phyloP scores from a whole-genome alignment of 129 eudicot genomes.

The Flaveria bidentis region DNA sequence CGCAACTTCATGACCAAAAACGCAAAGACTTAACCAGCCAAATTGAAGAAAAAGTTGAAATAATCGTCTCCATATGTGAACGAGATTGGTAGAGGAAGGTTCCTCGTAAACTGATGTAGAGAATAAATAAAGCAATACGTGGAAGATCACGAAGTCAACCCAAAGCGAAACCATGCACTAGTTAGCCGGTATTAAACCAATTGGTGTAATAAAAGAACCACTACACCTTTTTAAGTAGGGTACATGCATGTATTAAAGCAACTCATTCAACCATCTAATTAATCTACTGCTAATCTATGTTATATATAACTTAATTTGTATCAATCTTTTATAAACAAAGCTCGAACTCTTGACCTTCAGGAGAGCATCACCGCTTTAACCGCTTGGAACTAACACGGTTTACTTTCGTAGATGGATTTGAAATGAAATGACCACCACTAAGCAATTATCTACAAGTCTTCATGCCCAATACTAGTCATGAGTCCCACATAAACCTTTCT shows the following conservation, averaged over 20 bases:
- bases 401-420: background rate
- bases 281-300: too few relatives aligned
- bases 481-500: background rate
- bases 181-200: constrained; percentile 1
- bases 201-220: constrained; percentile 10
- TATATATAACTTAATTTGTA: too few relatives aligned
- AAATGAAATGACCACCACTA: constrained; percentile 22
- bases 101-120: background rate
- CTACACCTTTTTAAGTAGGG: constrained; percentile 5
- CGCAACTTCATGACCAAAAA: too few relatives aligned
- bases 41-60: too few relatives aligned
- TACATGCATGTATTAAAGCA: background rate
- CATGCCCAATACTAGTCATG: constrained; percentile 8
- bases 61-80: background rate
- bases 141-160: background rate
- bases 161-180: constrained; percentile 6
- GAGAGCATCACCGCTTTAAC: too few relatives aligned
- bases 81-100: background rate
- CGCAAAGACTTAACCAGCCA: too few relatives aligned
- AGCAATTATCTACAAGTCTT: constrained; percentile 27
- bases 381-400: background rate
- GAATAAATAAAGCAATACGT: background rate
- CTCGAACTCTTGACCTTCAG: too few relatives aligned
- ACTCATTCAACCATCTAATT: too few relatives aligned
- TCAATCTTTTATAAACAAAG: too few relatives aligned